Evolutionary conservation across 306 rosid genomes (phyloP), one percentile per base, ranked within the genome.

Genomic region (Ormosia emarginata): DNA sequence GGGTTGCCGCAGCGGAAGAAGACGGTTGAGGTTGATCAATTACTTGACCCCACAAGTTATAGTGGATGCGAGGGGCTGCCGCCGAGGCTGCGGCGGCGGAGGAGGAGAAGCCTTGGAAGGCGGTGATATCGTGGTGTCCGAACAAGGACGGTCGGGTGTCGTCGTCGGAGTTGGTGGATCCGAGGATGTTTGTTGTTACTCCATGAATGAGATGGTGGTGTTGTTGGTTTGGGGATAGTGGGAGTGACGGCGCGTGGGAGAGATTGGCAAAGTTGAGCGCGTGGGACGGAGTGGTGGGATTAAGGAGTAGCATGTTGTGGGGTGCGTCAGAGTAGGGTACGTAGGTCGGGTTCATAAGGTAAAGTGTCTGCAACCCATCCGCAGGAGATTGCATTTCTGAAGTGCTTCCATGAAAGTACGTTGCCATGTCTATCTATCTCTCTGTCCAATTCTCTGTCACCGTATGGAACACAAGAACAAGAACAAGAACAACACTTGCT

Each of bases 281-380:
- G 89, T 86, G 74, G 47, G 34, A 30, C 34, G 74, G 39, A 41
- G 72, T 1, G 6, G 49, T 74, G 32, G 89, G 80, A 67, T 84
- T 87, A 65, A 79, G 74, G 73, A 87, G 50, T 24, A 89, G 52
- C 86, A 85, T 82, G 80, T 79, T 0, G 74, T 59, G 4, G 75
- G 76, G 44, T 62, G 74, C 62, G 69, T 85, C 89, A 62, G 92
- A 57, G 82, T 80, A 88, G 2, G 88, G 87, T 15, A 85, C 86
- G 85, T 88, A 90, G 82, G 66, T 84, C 24, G 91, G 90, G 75
- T 90, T 90, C 92, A 90, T 86, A 2, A 90, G 90, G 75, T 84
- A 85, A 61, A 90, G 92, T 24, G 88, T 90, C 50, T 88, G 94
- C 2, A 85, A 82, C n/a, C 92, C 92, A 49, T 82, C 89, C 3